Base-by-base conservation (phyloP, 805 yeast species). In the Saturnispora hagleri region DNA sequence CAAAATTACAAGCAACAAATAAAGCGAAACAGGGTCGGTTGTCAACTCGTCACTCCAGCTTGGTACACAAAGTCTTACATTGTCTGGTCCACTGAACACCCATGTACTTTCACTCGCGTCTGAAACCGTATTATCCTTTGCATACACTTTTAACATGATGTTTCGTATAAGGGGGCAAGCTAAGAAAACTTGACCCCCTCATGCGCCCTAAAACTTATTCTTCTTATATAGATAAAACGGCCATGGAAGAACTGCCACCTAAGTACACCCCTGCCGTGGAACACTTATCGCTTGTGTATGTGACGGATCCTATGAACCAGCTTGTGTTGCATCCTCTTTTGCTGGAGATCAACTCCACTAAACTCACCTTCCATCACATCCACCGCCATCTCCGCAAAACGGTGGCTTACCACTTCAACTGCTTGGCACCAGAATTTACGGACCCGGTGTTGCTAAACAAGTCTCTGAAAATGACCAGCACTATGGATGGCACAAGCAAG, bases 321-420 rank as follows among this genome's bases (percentile, higher is more conserved):
- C 18, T 22, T 45, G 55, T 43, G 34, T 52, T 45, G 26, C 22
- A 18, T 24, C 69, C 70, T 1, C 55, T 61, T 3, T 38, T 68
- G 0, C 28, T 65, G 7, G 69, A 65, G 48, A 56, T 68, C 34
- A 65, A 68, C 51, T 66, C 70, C 7, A 67, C 70, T 1, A 64
- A 60, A 41, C 53, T 67, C 24, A 63, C 64, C 51, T 35, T 67
- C 12, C 63, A 64, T 45, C 41, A 50, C 5, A 6, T 68, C 1
- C 48, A 49, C 12, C 48, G 55, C 7, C 38, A 50, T 7, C 55
- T 55, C 31, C 50, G 46, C 17, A 58, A 51, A 35, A 56, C 36
- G 24, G 61, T 62, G 1, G 47, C 54, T 4, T 53, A 57, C 46
- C 58, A 57, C 31, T 64, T 64, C 43, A 48, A 55, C 42, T 57